phyloP scores from a whole-genome alignment of 2,329 filamentous ascomycete species.

The Ceratocystis albifundus region DNA sequence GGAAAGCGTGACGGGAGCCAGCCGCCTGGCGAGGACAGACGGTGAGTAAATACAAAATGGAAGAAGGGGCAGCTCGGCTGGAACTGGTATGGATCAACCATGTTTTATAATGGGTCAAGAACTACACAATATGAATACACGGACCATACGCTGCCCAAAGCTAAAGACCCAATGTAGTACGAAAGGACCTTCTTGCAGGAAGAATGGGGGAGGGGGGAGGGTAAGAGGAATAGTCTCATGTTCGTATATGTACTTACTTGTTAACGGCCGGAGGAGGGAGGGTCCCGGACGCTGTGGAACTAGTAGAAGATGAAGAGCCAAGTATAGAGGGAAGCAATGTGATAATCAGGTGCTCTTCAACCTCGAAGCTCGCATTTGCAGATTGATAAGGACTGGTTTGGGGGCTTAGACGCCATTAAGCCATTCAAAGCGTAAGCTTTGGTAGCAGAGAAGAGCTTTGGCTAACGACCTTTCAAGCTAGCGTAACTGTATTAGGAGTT shows the following conservation, averaged over 20 bases:
- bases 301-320: background rate
- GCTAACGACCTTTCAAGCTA: background rate
- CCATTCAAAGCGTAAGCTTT: too few relatives aligned
- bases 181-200: background rate
- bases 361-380: background rate
- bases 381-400: background rate
- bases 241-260: background rate
- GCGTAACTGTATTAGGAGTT: background rate
- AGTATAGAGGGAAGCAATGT: background rate
- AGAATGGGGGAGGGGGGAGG: background rate
- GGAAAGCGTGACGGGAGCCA: slow-evolving; percentile 47
- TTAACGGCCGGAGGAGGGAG: background rate
- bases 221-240: background rate
- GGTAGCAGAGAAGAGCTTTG: background rate
- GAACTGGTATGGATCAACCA: background rate
- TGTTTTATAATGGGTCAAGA: background rate
- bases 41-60: slow-evolving; percentile 5
- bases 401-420: too few relatives aligned
- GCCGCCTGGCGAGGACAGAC: slow-evolving; percentile 24
- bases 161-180: background rate
- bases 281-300: background rate
- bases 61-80: background rate
- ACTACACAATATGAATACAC: background rate
- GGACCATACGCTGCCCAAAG: background rate
- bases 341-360: background rate